phyloP scores from a whole-genome alignment of 768 basidiomycete genomes.

The Melanogaster broomeanus region DNA sequence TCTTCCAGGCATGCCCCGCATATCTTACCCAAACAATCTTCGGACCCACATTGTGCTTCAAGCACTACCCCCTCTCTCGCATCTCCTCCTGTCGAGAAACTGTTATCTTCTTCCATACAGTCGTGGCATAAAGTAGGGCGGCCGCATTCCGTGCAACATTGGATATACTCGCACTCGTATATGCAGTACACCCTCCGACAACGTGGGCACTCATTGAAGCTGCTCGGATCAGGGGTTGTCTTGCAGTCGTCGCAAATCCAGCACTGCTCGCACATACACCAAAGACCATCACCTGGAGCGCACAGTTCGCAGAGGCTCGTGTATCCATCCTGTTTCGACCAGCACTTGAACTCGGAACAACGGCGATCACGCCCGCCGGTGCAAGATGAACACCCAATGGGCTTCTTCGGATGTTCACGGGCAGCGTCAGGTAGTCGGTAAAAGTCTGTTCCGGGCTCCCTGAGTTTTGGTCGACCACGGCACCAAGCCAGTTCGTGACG shows the following conservation, averaged over 20 bases:
- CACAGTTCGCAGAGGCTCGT: slow-evolving; percentile 18
- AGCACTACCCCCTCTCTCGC: slow-evolving; percentile 13
- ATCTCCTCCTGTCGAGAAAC: background rate
- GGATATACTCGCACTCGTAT: slow-evolving; percentile 24
- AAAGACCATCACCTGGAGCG: slow-evolving; percentile 17
- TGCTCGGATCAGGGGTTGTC: background rate
- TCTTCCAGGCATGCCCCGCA: slow-evolving; percentile 13
- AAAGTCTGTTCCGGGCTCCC: background rate
- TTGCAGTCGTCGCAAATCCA: slow-evolving; percentile 28
- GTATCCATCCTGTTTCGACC: slow-evolving; percentile 14
- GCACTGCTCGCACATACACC: slow-evolving; percentile 19
- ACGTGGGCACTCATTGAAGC: slow-evolving; percentile 16
- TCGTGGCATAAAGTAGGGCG: slow-evolving; percentile 25
- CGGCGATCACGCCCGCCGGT: background rate
- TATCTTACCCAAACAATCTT: slow-evolving; percentile 7
- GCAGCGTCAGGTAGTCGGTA: background rate
- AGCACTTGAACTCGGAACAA: slow-evolving; percentile 19
- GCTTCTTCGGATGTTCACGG: slow-evolving; percentile 14
- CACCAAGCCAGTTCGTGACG: slow-evolving; percentile 23
- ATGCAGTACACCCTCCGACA: slow-evolving; percentile 19
- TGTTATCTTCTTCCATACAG: slow-evolving; percentile 25
- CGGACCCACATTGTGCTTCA: background rate
- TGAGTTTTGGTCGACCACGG: slow-evolving; percentile 17
- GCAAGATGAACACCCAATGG: slow-evolving; percentile 16
- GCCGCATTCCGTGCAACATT: slow-evolving; percentile 17